A percentile compares a stretch with the other conserved stretches of the same genome.
Conservation (phyloP, 495 filamentous ascomycete genomes). For the Hyaloscypha hepaticicola region DNA sequence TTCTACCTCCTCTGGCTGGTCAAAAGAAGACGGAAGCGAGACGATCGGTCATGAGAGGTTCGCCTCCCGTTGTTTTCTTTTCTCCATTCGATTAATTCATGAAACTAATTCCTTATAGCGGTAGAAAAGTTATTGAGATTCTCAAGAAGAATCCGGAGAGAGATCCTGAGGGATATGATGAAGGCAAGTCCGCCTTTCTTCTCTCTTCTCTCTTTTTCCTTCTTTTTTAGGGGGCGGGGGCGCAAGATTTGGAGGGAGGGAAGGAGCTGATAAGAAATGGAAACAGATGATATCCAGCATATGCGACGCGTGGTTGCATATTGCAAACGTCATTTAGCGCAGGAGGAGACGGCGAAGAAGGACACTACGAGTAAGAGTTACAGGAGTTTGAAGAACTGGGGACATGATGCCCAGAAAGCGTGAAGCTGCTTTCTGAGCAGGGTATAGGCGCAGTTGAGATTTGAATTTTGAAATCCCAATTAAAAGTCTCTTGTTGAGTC, state of each 20-base stretch:
- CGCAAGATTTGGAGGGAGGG: too few species aligned
- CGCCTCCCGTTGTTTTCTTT: not conserved
- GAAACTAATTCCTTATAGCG: conserved; percentile 37
- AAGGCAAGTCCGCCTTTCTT: conserved; percentile 26
- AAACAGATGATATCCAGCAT: conserved; percentile 54
- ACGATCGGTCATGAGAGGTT: conserved; percentile 65
- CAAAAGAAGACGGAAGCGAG: conserved; percentile 57
- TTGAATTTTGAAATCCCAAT: too few species aligned
- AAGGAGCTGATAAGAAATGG: conserved; percentile 11
- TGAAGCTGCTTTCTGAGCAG: not conserved
- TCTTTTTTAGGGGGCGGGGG: too few species aligned
- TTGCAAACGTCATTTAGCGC: conserved; percentile 64
- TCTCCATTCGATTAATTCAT: not conserved
- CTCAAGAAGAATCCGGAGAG: conserved; percentile 60
- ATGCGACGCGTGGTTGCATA: conserved; percentile 65
- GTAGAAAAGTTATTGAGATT: conserved; percentile 63
- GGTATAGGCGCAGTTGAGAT: too few species aligned
- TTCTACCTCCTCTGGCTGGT: conserved; percentile 57
- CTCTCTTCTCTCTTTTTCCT: not conserved
- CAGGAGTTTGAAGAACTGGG: conserved; percentile 67
- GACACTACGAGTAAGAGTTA: conserved; percentile 56
- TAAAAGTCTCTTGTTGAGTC: too few species aligned
- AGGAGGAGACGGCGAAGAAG: conserved; percentile 56
- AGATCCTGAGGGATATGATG: conserved; percentile 50
- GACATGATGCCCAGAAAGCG: conserved; percentile 59